Conservation (phyloP, 352 stramenopile genomes). For the Phytophthora macrochlamydospora region DNA sequence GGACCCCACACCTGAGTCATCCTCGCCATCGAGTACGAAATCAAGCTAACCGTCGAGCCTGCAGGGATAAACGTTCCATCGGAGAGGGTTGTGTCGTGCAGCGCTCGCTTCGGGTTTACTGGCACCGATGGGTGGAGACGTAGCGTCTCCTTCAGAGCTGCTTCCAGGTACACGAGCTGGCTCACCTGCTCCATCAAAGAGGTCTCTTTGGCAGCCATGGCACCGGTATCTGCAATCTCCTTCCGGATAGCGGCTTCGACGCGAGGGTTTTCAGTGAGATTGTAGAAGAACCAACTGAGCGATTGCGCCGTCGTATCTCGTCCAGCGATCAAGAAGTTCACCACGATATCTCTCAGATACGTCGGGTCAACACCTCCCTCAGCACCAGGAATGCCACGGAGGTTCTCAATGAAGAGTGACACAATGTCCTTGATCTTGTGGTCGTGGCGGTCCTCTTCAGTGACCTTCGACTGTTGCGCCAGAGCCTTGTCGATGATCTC, state of each 20-base stretch:
- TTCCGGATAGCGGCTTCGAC: constrained; percentile 44
- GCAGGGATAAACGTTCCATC: constrained; percentile 57
- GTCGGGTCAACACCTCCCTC: constrained; percentile 25
- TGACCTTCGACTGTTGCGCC: background rate
- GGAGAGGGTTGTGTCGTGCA: constrained; percentile 45
- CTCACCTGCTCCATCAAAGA: constrained; percentile 27
- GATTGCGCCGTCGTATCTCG: constrained; percentile 75
- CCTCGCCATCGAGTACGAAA: constrained; percentile 46
- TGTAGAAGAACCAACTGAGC: constrained; percentile 72
- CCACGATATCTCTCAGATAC: constrained; percentile 67
- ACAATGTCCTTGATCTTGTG: constrained; percentile 16
- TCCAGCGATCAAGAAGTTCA: constrained; percentile 80
- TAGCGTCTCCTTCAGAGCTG: constrained; percentile 53
- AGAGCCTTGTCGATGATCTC: constrained; percentile 44
- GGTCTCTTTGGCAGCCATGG: background rate
- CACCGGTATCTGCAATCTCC: constrained; percentile 35
- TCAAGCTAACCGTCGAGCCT: constrained; percentile 29
- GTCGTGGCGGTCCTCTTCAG: background rate
- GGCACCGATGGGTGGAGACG: constrained; percentile 56
- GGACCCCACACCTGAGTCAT: constrained; percentile 47
- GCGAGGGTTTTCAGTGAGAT: constrained; percentile 49
- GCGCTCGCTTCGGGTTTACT: constrained; percentile 28
- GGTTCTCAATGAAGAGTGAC: constrained; percentile 27
- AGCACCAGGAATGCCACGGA: constrained; percentile 23
- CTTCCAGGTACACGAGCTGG: constrained; percentile 45